Evolutionary conservation across 2,329 filamentous ascomycete species (phyloP), one percentile per base, ranked within the genome.

Genomic region (Diaporthe caulivora): DNA sequence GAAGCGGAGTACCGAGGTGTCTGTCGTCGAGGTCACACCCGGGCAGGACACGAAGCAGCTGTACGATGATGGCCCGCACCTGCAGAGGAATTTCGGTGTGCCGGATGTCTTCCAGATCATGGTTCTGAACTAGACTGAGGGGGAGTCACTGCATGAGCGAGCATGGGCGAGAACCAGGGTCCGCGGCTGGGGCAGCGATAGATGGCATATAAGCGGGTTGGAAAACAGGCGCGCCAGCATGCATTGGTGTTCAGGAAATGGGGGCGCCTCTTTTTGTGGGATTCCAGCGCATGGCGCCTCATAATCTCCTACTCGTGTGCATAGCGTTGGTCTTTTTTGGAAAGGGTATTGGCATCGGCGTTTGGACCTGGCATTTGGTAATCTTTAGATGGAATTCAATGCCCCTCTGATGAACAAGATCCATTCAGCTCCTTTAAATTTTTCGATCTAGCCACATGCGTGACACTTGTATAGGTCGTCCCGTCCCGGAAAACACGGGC

Each of bases 71-170:
- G 71, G 67, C 74, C 76, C 81, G 44, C 74, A 72, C 44, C 78
- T 78, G 17, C 79, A 80, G 58, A 78, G 80, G 73, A 82, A 82
- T 49, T 83, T 83, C 77, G 83, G 82, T 1, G 55, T 82, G 72
- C 82, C 82, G 1, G 80, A 82, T 77, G 82, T 82, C 0, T 82
- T 84, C 71, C 80, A 78, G 15, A 83, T 84, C 70, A 80, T 84
- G 79, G 77, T 80, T 1, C 40, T 84, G 65, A 84, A 84, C 76
- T 84, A 78, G 70, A 53, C 1, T 3, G 2, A 10, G 9, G 2
- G 21, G 13, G 44, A 7, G 2, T 5, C 18, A 37, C 29, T 49
- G 31, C 44, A 21, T 51, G 13, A 17, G 29, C 51, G 44, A 51
- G 8, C 13, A 42, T 31, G 44, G 8, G 8, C 9, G n/a, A 49